Percentiles rank a stretch among this genome's conserved stretches.
Conservation (phyloP, 2,329 filamentous ascomycete species). For the Phialophora expanda region DNA sequence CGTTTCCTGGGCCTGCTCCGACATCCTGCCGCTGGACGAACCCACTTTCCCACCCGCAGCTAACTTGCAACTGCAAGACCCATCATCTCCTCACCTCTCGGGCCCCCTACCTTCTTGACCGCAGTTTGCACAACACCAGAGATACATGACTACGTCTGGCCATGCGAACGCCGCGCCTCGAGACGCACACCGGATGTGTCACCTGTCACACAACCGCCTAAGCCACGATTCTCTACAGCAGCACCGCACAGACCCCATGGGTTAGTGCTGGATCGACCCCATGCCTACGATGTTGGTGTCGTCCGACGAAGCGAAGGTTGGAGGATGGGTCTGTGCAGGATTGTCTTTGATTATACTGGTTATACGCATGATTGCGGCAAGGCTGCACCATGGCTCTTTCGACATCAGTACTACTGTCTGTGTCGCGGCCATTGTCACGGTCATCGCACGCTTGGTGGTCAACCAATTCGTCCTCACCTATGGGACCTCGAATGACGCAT, state of each 20-base stretch:
- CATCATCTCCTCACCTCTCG: background rate
- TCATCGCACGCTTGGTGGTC: conserved; percentile 27
- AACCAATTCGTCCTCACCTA: conserved; percentile 32
- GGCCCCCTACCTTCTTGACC: background rate
- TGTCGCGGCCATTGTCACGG: conserved; percentile 22
- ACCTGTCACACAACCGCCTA: background rate
- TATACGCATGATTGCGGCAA: conserved; percentile 26
- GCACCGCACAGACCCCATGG: conserved; percentile 1
- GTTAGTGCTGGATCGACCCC: background rate
- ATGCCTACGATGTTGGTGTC: conserved; percentile 28
- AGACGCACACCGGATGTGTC: background rate
- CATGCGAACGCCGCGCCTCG: background rate
- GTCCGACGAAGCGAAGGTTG: conserved; percentile 27
- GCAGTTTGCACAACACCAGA: conserved; percentile 3
- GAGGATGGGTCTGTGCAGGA: conserved; percentile 31
- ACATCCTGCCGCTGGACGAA: background rate
- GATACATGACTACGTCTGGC: background rate
- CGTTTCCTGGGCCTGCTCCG: background rate
- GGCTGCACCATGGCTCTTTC: conserved; percentile 28
- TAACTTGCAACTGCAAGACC: background rate
- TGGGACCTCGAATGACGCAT: conserved; percentile 33
- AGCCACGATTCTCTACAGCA: background rate
- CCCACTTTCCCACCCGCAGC: background rate
- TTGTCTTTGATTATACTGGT: conserved; percentile 29
- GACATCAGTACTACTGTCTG: conserved; percentile 29